Evolutionary conservation across 192 early-diverging fungal genomes (phyloP).

Genomic region (Rhizoclosmatium globosum): DNA sequence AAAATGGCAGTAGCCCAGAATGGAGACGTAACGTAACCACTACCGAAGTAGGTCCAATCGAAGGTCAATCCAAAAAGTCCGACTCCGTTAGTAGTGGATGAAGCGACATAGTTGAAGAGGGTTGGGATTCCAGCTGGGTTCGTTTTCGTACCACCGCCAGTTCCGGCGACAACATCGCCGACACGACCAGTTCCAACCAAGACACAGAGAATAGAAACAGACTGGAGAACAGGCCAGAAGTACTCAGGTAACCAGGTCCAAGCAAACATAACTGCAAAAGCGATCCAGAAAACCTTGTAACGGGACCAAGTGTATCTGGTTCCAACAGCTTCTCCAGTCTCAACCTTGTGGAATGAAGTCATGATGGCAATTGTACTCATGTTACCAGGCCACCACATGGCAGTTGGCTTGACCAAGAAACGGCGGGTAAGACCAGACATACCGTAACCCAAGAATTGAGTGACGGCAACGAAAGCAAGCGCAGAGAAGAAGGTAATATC

Average conservation of each 20-base stretch:
- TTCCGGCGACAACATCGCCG: background rate
- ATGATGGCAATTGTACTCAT: slow-evolving; percentile 28
- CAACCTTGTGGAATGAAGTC: too few species aligned
- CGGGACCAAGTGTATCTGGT: too few species aligned
- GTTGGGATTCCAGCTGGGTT: background rate
- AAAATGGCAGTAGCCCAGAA: slow-evolving; percentile 15
- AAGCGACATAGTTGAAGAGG: background rate
- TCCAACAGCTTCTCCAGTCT: too few species aligned
- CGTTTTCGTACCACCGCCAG: too few species aligned
- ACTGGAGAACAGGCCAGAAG: slow-evolving; percentile 5
- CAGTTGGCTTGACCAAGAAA: slow-evolving; percentile 82
- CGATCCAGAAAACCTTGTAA: too few species aligned
- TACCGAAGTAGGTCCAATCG: slow-evolving; percentile 35
- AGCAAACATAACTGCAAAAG: slow-evolving; percentile 28
- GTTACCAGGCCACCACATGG: slow-evolving; percentile 87
- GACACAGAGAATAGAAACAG: background rate
- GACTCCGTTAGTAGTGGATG: slow-evolving; percentile 27
- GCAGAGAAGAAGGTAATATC: too few species aligned
- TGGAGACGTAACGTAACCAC: slow-evolving; percentile 4
- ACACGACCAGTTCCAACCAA: background rate
- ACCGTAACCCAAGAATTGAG: slow-evolving; percentile 61
- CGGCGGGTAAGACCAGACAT: too few species aligned
- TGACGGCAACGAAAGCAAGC: slow-evolving; percentile 61
- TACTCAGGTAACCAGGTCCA: slow-evolving; percentile 38
- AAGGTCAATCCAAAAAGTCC: slow-evolving; percentile 33